Evolutionary conservation across 805 yeast genomes (phyloP).

Genomic region (Debaryomyces castellii): DNA sequence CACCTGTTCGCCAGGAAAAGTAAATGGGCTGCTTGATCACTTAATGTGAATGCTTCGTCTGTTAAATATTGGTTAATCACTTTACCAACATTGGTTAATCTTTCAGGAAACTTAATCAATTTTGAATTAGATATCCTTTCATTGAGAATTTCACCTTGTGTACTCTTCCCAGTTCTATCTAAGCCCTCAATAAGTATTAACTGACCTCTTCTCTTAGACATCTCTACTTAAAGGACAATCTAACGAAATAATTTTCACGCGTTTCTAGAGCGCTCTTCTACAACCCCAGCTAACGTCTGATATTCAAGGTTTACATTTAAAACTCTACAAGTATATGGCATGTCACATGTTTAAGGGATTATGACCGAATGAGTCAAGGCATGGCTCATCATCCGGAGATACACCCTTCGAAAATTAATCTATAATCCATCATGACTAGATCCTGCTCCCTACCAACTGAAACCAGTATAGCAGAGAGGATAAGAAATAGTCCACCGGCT

Average conservation of each 20-base stretch:
- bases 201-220: slow-evolving; percentile 51
- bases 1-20: slow-evolving; percentile 92
- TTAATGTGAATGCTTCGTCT: slow-evolving; percentile 46
- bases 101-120: slow-evolving; percentile 80
- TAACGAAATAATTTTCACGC: neutral
- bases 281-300: neutral
- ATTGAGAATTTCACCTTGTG: slow-evolving; percentile 55
- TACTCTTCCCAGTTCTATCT: slow-evolving; percentile 92
- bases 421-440: neutral
- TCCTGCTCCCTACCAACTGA: neutral
- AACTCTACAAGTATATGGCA: neutral
- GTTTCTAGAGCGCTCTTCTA: neutral
- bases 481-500: slow-evolving; percentile 13
- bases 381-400: slow-evolving; percentile 51
- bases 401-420: slow-evolving; percentile 34
- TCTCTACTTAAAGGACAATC: neutral
- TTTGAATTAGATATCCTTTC: slow-evolving; percentile 20
- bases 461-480: neutral
- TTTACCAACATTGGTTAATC: slow-evolving; percentile 78
- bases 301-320: neutral
- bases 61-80: slow-evolving; percentile 73
- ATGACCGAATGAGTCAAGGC: slow-evolving; percentile 52
- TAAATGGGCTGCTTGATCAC: slow-evolving; percentile 82
- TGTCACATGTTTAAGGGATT: slow-evolving; percentile 44
- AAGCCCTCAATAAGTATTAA: slow-evolving; percentile 87